Conservation (phyloP, 805 yeast species). For the Phaffomyces opuntiae region DNA sequence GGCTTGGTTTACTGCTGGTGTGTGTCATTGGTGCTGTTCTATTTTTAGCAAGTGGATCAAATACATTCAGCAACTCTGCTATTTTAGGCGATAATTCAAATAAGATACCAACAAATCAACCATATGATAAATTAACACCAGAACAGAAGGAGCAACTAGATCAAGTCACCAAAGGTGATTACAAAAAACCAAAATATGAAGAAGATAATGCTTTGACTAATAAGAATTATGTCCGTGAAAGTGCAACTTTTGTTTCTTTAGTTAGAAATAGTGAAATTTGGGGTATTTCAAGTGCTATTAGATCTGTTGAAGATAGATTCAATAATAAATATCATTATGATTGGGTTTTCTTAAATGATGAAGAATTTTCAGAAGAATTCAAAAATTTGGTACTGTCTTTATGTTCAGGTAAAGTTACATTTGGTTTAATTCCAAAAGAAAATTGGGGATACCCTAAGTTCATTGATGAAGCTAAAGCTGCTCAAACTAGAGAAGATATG, state of each 20-base stretch:
- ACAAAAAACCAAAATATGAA: not conserved
- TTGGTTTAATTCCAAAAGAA: constrained; percentile 73
- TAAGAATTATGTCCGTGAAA: constrained; percentile 33
- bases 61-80: not conserved
- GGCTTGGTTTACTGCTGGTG: constrained; percentile 15
- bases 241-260: constrained; percentile 75
- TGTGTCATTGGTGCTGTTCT: constrained; percentile 13
- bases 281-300: constrained; percentile 55
- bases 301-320: constrained; percentile 84
- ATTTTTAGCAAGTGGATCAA: constrained; percentile 11
- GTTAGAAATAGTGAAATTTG: constrained; percentile 72
- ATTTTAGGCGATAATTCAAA: too few species aligned
- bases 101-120: too few species aligned
- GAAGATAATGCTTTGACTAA: not conserved
- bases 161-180: not conserved
- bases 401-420: constrained; percentile 70
- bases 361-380: constrained; percentile 76
- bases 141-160: not conserved
- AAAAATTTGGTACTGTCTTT: constrained; percentile 57
- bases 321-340: constrained; percentile 77
- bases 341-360: constrained; percentile 93
- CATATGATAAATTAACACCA: too few species aligned
- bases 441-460: constrained; percentile 86
- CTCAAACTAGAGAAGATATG: constrained; percentile 83
- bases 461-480: constrained; percentile 68